Base-by-base conservation (phyloP, 163 green algal species). In the Scenedesmus sp. region DNA sequence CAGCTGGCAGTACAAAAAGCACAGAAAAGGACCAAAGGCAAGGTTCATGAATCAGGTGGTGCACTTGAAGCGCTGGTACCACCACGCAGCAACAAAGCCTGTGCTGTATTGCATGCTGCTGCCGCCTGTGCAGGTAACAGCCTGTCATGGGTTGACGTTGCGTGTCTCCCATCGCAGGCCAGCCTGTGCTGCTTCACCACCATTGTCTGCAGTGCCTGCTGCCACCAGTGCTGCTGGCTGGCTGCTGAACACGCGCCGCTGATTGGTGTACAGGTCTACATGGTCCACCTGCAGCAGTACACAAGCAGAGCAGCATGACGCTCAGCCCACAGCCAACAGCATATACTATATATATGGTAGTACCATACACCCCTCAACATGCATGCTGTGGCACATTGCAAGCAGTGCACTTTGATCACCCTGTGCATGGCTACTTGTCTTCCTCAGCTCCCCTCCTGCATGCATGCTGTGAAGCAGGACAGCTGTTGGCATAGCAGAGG, bases 201-300 rank as follows among this genome's bases (percentile, higher is more conserved):
- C 30, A 44, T 82, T 72, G 59, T n/a, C 56, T 37, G 40, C 30
- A 42, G 82, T 81, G 59, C 53, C 85, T 73, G 24, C 85, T 72
- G 43, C 46, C 24, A 33, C 85, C 7, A 40, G 30, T 73, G 43
- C 30, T 79, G 44, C 40, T 65, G 49, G 24, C 30, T 59, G 43
- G 26, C 43, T 83, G 85, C 49, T 91, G 88, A 79, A 92, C 4
- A 83, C 22, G 4, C 20, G 30, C 24, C 88, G 61, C 59, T 59
- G 22, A 65, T 92, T 92, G 33, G 88, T 46, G 35, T 78, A 85
- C 43, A 92, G 49, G 42, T 88, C 61, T 7, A 92, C 81, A 53
- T 85, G 68, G 68, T 92, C 88, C 37, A 89, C 88, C 87, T 91
- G 87, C 46, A 65, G 83, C 83, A 80, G 13, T 26, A 65, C 56